Evolutionary conservation across 768 basidiomycete genomes (phyloP).

Genomic region (Xerocomus potaroensis): DNA sequence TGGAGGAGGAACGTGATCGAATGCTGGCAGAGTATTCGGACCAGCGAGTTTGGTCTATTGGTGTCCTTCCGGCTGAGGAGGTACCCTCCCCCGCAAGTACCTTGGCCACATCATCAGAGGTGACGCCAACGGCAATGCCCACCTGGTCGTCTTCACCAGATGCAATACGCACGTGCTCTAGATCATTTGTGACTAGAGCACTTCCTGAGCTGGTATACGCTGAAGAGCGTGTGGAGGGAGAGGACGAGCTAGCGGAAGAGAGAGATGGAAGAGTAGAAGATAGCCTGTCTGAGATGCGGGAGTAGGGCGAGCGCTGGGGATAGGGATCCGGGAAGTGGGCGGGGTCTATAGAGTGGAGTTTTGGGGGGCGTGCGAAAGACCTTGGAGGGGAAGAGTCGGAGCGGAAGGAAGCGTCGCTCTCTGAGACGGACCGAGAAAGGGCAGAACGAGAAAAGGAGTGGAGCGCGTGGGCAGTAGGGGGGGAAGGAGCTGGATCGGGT

Average conservation of each 20-base stretch:
- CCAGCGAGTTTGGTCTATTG: constrained; percentile 65
- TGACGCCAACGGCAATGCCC: constrained; percentile 52
- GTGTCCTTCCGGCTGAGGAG: constrained; percentile 46
- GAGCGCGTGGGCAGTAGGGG: no score
- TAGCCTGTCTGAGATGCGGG: constrained; percentile 31
- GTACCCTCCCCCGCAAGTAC: constrained; percentile 52
- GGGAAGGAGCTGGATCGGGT: constrained; percentile 7
- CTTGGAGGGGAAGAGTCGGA: constrained; percentile 34
- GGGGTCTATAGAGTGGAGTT: constrained; percentile 51
- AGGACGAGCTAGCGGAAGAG: constrained; percentile 68
- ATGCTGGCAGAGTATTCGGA: constrained; percentile 66
- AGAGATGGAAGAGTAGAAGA: constrained; percentile 50
- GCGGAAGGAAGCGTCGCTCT: constrained; percentile 36
- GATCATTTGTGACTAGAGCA: constrained; percentile 56
- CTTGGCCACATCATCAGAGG: constrained; percentile 61
- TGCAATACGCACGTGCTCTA: constrained; percentile 60
- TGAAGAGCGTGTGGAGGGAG: constrained; percentile 68
- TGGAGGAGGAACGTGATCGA: constrained; percentile 69
- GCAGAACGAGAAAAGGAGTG: constrained; percentile 30
- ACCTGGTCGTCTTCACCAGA: constrained; percentile 55
- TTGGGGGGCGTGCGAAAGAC: constrained; percentile 42
- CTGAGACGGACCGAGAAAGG: constrained; percentile 38
- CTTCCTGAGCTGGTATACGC: constrained; percentile 74
- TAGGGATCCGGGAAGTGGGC: constrained; percentile 70
- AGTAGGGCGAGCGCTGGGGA: constrained; percentile 52